Evolutionary conservation across 768 basidiomycete species (phyloP).

Genomic region (Lactarius akahatsu): DNA sequence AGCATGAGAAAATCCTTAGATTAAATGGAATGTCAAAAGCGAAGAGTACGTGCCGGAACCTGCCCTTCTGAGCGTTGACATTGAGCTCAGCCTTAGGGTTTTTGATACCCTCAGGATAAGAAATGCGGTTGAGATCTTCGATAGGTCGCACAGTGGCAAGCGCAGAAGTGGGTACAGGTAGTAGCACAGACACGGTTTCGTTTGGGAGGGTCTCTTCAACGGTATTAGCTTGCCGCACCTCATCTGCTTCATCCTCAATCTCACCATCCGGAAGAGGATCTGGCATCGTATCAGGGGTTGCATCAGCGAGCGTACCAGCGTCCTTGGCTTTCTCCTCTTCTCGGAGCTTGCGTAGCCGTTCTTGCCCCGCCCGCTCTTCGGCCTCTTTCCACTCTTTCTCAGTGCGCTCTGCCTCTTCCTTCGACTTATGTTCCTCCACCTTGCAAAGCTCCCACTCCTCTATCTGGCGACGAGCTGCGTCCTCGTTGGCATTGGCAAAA

Average conservation of each 20-base stretch:
- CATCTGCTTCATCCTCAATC: constrained; percentile 40
- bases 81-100: constrained; percentile 87
- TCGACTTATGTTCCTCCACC: constrained; percentile 17
- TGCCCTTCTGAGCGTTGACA: constrained; percentile 76
- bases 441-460: constrained; percentile 39
- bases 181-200: constrained; percentile 6
- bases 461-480: constrained; percentile 27
- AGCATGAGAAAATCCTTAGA: constrained; percentile 1
- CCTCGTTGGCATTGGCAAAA: constrained; percentile 32
- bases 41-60: constrained; percentile 63
- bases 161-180: constrained; percentile 44
- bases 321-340: constrained; percentile 29
- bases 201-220: not conserved
- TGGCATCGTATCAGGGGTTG: constrained; percentile 32
- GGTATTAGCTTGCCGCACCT: not conserved
- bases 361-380: constrained; percentile 38
- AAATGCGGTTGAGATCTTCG: constrained; percentile 70
- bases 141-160: constrained; percentile 83
- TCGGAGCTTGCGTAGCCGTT: constrained; percentile 29
- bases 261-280: constrained; percentile 42
- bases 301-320: constrained; percentile 33
- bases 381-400: not conserved
- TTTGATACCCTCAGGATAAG: constrained; percentile 79
- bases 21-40: not conserved
- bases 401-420: not conserved